These are phyloP conservation scores for Dentipellis sp. DNA, from an alignment of 768 basidiomycete genomes.

Conservation along the genomic window DNA sequence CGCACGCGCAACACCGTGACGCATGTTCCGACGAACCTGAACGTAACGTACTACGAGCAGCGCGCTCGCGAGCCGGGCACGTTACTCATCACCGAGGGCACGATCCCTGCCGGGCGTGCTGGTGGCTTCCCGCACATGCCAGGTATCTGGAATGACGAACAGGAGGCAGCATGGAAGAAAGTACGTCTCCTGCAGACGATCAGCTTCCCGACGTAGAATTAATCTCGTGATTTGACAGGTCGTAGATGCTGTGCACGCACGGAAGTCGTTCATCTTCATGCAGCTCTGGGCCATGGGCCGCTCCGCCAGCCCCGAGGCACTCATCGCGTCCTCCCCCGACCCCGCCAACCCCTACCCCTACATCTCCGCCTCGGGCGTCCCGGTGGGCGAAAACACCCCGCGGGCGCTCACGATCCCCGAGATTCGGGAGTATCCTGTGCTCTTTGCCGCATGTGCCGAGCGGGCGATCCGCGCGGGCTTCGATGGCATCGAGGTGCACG, in stretches of 20 bases:
- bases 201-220: too few relatives aligned
- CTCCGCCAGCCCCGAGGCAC: conserved; percentile 5
- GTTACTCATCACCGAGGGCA: conserved; percentile 24
- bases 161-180: conserved; percentile 2
- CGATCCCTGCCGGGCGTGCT: conserved; percentile 18
- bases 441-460: conserved; percentile 22
- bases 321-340: background rate
- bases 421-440: conserved; percentile 13
- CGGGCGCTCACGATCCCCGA: conserved; percentile 14
- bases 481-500: conserved; percentile 21
- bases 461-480: conserved; percentile 23
- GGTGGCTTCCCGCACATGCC: conserved; percentile 22
- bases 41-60: conserved; percentile 5
- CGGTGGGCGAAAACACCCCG: background rate
- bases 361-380: background rate
- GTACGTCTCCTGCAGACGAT: background rate
- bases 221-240: conserved; percentile 11
- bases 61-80: conserved; percentile 9
- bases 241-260: conserved; percentile 26
- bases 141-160: conserved; percentile 17
- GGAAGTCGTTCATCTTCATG: conserved; percentile 23
- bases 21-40: conserved; percentile 8
- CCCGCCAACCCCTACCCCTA: background rate
- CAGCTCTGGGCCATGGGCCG: conserved; percentile 32
- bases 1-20: conserved; percentile 10